A percentile compares a stretch with the other conserved stretches of the same genome.
phyloP scores from a whole-genome alignment of 306 rosid genomes.

The Sindora glabra region DNA sequence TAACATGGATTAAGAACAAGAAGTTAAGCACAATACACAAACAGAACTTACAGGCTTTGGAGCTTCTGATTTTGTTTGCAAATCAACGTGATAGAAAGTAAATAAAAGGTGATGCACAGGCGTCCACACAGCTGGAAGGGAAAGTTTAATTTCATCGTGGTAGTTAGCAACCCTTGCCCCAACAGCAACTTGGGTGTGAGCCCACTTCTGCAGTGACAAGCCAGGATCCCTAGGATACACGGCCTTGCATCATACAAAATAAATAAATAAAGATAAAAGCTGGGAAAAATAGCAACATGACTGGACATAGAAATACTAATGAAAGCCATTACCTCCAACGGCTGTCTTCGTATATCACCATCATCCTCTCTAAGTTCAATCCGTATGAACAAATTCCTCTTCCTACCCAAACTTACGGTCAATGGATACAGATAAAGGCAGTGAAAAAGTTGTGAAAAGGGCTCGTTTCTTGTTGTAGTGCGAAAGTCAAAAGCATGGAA shows the following conservation, averaged over 20 bases:
- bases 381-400: slow-evolving; percentile 85
- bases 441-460: slow-evolving; percentile 97
- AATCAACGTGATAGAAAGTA: slow-evolving; percentile 82
- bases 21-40: slow-evolving; percentile 12
- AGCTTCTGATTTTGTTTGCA: slow-evolving; percentile 91
- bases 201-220: slow-evolving; percentile 62
- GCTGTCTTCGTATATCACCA: slow-evolving; percentile 76
- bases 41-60: slow-evolving; percentile 73
- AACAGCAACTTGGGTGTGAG: slow-evolving; percentile 84
- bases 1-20: slow-evolving; percentile 2
- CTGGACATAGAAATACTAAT: not conserved
- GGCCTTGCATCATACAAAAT: slow-evolving; percentile 41
- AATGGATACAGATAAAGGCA: slow-evolving; percentile 86
- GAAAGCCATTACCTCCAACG: slow-evolving; percentile 64
- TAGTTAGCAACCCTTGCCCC: slow-evolving; percentile 70
- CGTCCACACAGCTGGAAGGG: slow-evolving; percentile 95
- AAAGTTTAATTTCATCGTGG: slow-evolving; percentile 91
- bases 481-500: slow-evolving; percentile 99
- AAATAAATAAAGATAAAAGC: slow-evolving; percentile 10
- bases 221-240: slow-evolving; percentile 78
- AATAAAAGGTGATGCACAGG: slow-evolving; percentile 85
- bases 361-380: slow-evolving; percentile 92
- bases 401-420: slow-evolving; percentile 93
- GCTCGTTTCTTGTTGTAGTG: slow-evolving; percentile 89
- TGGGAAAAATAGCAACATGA: not conserved